Evolutionary conservation across 139 green algal species (phyloP), one percentile per base, ranked within the genome.

Genomic region (Ettlia oleoabundans): DNA sequence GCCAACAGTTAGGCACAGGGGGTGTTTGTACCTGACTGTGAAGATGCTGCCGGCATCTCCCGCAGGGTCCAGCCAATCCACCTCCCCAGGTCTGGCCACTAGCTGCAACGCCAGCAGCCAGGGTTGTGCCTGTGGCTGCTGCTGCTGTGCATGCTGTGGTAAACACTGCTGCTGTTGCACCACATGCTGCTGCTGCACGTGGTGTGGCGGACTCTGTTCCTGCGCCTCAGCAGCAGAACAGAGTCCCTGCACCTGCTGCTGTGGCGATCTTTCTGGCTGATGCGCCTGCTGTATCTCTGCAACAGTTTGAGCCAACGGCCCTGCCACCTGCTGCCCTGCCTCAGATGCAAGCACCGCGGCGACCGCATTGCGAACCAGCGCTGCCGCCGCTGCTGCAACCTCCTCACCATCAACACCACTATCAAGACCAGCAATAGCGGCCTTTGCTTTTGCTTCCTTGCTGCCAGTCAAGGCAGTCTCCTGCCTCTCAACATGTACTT

Each of bases 81-180:
- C 18, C 58, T 70, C 30, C 1, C 9, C 28, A 8, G 58, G 3
- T 38, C 43, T 32, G 58, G 38, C 75, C 0, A 19, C 22, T 38
- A 81, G 38, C 40, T 55, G 47, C 38, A 81, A 55, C 2, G 75
- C 75, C 38, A 81, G 75, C 58, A 81, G 75, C 75, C 75, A 81
- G 58, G 58, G 75, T 0, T 26, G 71, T 33, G 24, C 40, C 71
- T 66, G 69, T n/a, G 2, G 68, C 68, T 76, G 41, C 43, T n/a
- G 32, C 71, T 37, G 8, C 4, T 78, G 47, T 30, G n/a, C 15
- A n/a, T 15, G 10, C 41, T 40, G 42, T 33, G 24, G 22, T 30
- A 7, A 1, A 8, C 22, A 24, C 63, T 40, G 32, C 28, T 43
- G 37, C 37, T 51, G 66, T 37, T 73, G 66, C 37, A 24, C 40